A percentile compares a stretch with the other conserved stretches of the same genome.
Evolutionary conservation across 208 protist species (phyloP).

Genomic region (Phytomonas sp.): DNA sequence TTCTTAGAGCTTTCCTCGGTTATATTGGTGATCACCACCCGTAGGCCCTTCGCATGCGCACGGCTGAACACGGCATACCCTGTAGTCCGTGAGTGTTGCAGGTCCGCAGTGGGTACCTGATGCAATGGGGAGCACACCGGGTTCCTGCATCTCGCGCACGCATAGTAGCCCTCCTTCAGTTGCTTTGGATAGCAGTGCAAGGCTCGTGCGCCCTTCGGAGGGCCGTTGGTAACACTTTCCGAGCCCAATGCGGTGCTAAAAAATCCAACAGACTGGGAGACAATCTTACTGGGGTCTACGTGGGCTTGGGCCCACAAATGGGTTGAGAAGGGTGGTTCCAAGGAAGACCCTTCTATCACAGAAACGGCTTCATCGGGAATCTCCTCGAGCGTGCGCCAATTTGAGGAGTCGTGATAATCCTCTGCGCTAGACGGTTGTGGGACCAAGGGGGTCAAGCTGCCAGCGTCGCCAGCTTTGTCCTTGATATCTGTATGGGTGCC

Average conservation of each 20-base stretch:
- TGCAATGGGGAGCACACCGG: slow-evolving; percentile 44
- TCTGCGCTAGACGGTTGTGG: not conserved
- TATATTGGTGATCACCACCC: slow-evolving; percentile 20
- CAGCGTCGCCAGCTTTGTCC: not conserved
- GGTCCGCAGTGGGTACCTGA: slow-evolving; percentile 32
- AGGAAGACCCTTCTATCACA: slow-evolving; percentile 37
- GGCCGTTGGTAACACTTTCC: not conserved
- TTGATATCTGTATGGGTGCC: not conserved
- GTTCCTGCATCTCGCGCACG: slow-evolving; percentile 57
- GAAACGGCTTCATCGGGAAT: slow-evolving; percentile 18
- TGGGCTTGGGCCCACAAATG: slow-evolving; percentile 53
- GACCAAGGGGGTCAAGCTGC: not conserved
- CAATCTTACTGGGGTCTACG: slow-evolving; percentile 16
- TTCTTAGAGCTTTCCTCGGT: not conserved
- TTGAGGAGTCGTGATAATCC: slow-evolving; percentile 5
- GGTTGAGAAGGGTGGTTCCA: slow-evolving; percentile 66
- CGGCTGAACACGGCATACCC: slow-evolving; percentile 53
- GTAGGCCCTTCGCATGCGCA: slow-evolving; percentile 30
- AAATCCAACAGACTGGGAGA: not conserved
- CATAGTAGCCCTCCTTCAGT: slow-evolving; percentile 53
- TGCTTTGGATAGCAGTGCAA: slow-evolving; percentile 26
- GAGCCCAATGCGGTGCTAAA: not conserved
- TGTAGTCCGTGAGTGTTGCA: slow-evolving; percentile 11
- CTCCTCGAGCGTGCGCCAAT: slow-evolving; percentile 15
- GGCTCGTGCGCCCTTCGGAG: not conserved